A percentile compares a stretch with the other conserved stretches of the same genome.
Conservation (phyloP, 2,329 filamentous ascomycete species). For the Sporothrix mexicana region DNA sequence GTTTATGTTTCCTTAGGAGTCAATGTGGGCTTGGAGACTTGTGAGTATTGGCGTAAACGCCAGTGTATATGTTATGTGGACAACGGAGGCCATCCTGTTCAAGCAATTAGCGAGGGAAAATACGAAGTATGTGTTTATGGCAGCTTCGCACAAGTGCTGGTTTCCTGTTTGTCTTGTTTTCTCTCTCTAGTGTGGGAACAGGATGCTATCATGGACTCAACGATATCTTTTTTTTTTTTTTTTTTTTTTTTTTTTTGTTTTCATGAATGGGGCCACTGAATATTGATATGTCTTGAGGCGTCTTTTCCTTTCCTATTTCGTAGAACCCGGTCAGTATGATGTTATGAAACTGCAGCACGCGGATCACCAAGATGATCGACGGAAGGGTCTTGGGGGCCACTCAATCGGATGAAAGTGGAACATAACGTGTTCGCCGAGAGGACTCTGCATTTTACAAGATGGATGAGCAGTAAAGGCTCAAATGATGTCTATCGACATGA, state of each 20-base stretch:
- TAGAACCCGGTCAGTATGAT: slow-evolving; percentile 11
- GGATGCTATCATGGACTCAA: background rate
- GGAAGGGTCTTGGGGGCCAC: background rate
- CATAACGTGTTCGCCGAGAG: background rate
- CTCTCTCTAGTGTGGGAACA: background rate
- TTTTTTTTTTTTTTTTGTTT: background rate
- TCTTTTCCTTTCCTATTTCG: background rate
- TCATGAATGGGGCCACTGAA: background rate
- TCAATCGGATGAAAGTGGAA: slow-evolving; percentile 25
- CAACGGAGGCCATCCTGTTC: background rate
- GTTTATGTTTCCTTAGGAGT: background rate
- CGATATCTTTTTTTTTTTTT: background rate
- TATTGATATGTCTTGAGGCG: background rate
- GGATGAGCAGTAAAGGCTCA: no score
- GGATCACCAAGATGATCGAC: slow-evolving; percentile 30
- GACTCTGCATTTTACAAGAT: background rate
- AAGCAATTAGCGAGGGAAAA: background rate
- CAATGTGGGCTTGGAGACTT: background rate
- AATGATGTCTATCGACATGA: no score
- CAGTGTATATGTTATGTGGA: background rate
- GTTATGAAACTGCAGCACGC: slow-evolving; percentile 24
- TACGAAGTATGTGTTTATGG: slow-evolving; percentile 16
- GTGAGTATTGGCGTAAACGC: background rate
- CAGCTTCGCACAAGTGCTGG: no score
- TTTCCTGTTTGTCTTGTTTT: background rate